A percentile compares a stretch with the other conserved stretches of the same genome.
Conservation (phyloP, 306 rosid genomes). For the Malus asiatica region DNA sequence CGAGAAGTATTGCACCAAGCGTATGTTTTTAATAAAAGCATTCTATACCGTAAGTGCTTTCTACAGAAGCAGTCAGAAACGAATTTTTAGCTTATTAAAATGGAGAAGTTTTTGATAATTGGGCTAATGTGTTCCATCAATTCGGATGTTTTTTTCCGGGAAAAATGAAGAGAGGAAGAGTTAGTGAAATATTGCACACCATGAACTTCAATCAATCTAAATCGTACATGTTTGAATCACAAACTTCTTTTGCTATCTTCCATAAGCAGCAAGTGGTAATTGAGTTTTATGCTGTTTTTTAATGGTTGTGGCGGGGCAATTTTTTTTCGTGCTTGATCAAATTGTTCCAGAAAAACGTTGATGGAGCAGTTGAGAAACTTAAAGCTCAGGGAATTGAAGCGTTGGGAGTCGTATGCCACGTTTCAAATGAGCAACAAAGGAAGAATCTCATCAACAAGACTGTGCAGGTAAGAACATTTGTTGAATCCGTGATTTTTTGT, state of each 20-base stretch:
- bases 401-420: constrained; percentile 77
- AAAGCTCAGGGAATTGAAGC: constrained; percentile 66
- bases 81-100: not conserved
- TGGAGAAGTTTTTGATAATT: not conserved
- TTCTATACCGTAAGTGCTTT: too few relatives aligned
- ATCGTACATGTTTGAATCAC: not conserved
- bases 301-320: not conserved
- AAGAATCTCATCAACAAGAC: constrained; percentile 65
- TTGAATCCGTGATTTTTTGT: not conserved
- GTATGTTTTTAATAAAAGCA: too few relatives aligned
- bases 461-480: constrained; percentile 41
- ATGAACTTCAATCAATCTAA: not conserved
- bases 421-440: constrained; percentile 71
- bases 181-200: not conserved
- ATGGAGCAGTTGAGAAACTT: constrained; percentile 67
- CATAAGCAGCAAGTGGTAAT: not conserved
- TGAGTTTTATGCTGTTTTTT: not conserved
- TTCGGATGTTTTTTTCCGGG: not conserved
- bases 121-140: not conserved
- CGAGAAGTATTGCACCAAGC: too few relatives aligned
- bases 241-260: not conserved
- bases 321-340: not conserved
- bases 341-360: constrained; percentile 72
- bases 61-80: too few relatives aligned
- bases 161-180: not conserved